Base-by-base conservation (phyloP, 2,329 filamentous ascomycete species). In the Aspergillus novofumigatus region DNA sequence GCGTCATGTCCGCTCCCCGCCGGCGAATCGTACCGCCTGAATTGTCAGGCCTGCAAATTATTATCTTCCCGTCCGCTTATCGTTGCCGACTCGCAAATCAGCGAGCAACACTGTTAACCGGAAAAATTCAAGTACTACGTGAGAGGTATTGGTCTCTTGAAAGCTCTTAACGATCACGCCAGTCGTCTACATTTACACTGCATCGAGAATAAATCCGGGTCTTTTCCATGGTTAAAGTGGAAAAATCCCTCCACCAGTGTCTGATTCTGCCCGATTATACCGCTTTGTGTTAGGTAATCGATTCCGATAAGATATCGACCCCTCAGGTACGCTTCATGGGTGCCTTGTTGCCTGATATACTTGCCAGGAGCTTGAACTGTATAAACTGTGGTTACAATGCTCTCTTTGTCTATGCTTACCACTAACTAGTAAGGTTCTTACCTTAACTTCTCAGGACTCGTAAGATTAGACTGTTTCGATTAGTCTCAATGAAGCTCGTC, bases 11-110 rank as follows among this genome's bases (percentile, higher is more conserved):
- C 11, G 3, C 21, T 23, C 25, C 11, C 20, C 2, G 44, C 44
- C 21, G 3, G 44, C 44, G 20, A 47, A 47, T 44, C n/a, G 25
- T 8, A 9, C 20, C 50, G 53, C 51, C 52, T 59, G 56, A 25
- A 51, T 44, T 28, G 35, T 53, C 49, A 51, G 57, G 54, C 54
- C 23, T 32, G 41, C 21, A 9, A 21, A 25, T 45, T 47, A 17
- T 14, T 14, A 4, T 11, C 28, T 4, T 29, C 28, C 9, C 3
- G 10, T 17, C 23, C 20, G 44, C 21, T 41, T 26, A 42, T 41
- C 45, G n/a, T 17, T 17, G 20, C 3, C 23, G 3, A 47, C 41
- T 44, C 10, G 20, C 4, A 21, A 42, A 21, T n/a, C n/a, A n/a
- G 8, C 20, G 42, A 21, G 42, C 21, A 10, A 32, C 10, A 32